Base-by-base conservation (phyloP, 1,139 yeast species). In the Hyphopichia buzzinii region DNA sequence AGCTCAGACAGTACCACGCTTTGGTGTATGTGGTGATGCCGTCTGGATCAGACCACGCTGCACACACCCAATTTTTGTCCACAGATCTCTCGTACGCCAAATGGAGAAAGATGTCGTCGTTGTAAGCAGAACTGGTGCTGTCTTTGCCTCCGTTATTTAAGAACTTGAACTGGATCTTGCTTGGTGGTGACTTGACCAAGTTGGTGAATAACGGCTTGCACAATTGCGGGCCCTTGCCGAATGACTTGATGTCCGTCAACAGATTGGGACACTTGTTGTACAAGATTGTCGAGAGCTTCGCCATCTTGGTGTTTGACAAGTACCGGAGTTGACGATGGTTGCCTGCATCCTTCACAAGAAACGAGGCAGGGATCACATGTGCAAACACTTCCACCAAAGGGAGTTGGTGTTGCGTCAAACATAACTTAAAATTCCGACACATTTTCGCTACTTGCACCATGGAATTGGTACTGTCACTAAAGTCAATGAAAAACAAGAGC, bases 21-120 rank as follows among this genome's bases (percentile, higher is more conserved):
- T 81, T 84, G 1, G 82, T 74, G 39, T 71, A 71, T 7, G 82
- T 77, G 6, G 78, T 71, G 8, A 68, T 67, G 0, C 96, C 96
- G 50, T 75, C 72, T 35, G 92, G 92, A 52, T 90, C 96, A 0
- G 95, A 74, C 95, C 97, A 88, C 0, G 95, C 84, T 0, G 88
- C 95, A 19, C 83, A 79, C 33, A 88, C 70, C 96, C 97, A 90
- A 39, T 77, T 79, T 43, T 79, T 81, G 53, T 90, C 96, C 4
- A 77, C 68, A 0, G 96, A 84, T 36, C 95, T 58, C 26, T 89
- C 88, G 50, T 89, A 92, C 0, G 96, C 90, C 21, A 92, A 68
- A 54, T 90, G 97, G 27, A 92, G 65, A 46, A 81, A 85, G 1
- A 85, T 72, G 52, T 89, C 96, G 46, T 87, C 90, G 26, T 57